A percentile compares a stretch with the other conserved stretches of the same genome.
Evolutionary conservation across 2,329 filamentous ascomycete species (phyloP).

Genomic region (Fusarium sulawesiense): DNA sequence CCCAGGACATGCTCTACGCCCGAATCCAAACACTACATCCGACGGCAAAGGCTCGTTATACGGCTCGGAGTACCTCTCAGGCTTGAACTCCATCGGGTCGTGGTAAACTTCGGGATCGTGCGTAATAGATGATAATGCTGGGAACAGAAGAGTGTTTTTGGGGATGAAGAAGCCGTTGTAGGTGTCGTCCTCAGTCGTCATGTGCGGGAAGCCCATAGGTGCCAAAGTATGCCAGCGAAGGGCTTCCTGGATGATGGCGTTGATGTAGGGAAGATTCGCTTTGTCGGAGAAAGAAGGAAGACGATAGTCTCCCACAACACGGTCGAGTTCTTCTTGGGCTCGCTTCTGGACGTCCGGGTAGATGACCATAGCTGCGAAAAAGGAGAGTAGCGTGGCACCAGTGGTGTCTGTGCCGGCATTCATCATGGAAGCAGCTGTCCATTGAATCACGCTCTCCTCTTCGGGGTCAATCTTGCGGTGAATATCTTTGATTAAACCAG

Average conservation of each 20-base stretch:
- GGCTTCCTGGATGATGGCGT: slow-evolving; percentile 47
- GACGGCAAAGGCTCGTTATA: slow-evolving; percentile 47
- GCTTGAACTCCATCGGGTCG: slow-evolving; percentile 49
- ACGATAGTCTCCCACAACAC: slow-evolving; percentile 55
- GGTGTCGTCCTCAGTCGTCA: slow-evolving; percentile 47
- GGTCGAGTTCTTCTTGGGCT: slow-evolving; percentile 56
- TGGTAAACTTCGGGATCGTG: slow-evolving; percentile 57
- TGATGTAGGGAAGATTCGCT: slow-evolving; percentile 56
- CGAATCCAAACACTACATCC: slow-evolving; percentile 50
- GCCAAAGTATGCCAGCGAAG: slow-evolving; percentile 50
- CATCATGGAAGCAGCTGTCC: slow-evolving; percentile 33
- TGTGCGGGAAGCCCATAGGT: slow-evolving; percentile 52
- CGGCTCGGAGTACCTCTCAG: slow-evolving; percentile 29
- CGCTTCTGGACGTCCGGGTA: slow-evolving; percentile 55
- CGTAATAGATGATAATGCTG: neutral
- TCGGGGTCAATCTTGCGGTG: slow-evolving; percentile 7
- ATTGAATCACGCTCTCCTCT: slow-evolving; percentile 15
- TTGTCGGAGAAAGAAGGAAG: slow-evolving; percentile 58
- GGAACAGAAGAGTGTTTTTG: slow-evolving; percentile 39
- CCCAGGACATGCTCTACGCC: slow-evolving; percentile 52
- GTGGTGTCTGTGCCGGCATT: slow-evolving; percentile 50
- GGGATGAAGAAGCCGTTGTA: slow-evolving; percentile 45
- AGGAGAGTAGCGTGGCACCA: slow-evolving; percentile 46
- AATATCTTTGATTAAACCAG: neutral
- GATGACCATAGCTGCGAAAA: slow-evolving; percentile 60